Evolutionary conservation across 257 asterid genomes (phyloP).

Genomic region (Solanum verrucosum): DNA sequence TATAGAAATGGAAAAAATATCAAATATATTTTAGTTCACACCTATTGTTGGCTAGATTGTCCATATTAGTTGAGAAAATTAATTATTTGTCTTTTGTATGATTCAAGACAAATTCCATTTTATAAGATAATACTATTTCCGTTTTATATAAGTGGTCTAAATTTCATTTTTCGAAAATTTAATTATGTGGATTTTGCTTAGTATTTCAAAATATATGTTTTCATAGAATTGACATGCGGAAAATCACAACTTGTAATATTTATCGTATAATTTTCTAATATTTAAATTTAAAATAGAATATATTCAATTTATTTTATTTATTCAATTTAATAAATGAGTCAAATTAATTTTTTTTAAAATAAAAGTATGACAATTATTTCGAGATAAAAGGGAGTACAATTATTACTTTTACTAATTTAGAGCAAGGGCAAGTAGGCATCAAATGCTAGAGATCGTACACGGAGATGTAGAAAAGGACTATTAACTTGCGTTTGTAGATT

Average conservation of each 20-base stretch:
- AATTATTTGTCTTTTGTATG: not conserved
- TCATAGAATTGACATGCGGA: too few species aligned
- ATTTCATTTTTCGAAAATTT: not conserved
- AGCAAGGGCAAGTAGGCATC: not conserved
- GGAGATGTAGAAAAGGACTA: not conserved
- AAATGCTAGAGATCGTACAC: not conserved
- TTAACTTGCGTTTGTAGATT: not conserved
- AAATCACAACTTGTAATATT: too few species aligned
- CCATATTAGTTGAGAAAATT: not conserved
- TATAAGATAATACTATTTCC: not conserved
- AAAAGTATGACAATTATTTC: too few species aligned
- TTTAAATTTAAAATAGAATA: too few species aligned
- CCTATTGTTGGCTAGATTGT: not conserved
- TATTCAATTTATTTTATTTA: too few species aligned
- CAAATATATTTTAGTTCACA: not conserved
- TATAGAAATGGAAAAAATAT: not conserved
- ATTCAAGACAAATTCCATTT: not conserved
- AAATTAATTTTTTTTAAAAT: too few species aligned
- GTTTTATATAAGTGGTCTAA: not conserved
- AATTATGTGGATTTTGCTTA: too few species aligned
- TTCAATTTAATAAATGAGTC: too few species aligned
- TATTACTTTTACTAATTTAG: not conserved
- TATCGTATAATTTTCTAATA: too few species aligned
- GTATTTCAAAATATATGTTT: too few species aligned
- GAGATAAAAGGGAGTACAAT: not conserved